Base-by-base conservation (phyloP, 75 land plant species). In the Sequoiadendron giganteum region DNA sequence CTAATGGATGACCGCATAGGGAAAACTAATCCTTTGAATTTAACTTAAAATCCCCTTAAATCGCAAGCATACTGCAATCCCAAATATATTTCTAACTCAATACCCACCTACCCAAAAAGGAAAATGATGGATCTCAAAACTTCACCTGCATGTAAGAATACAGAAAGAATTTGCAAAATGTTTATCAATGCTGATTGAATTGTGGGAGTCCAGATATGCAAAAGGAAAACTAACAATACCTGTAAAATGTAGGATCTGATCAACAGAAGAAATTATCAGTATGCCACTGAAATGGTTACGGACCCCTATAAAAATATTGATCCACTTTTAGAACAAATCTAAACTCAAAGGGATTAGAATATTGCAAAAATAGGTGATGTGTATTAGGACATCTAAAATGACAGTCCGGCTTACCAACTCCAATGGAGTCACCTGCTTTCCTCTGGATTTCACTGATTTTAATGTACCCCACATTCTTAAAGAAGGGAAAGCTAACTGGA, bases 241-340 rank as follows among this genome's bases (percentile, higher is more conserved):
- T 79, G 39, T 79, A 79, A 79, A 79, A 40, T 79, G 82, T 40
- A 25, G 82, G 82, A 79, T 79, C 82, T 79, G 28, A 39, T 79
- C 28, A 40, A 79, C 82, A 42, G 45, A 79, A 10, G 9, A 42
- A 42, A 79, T 19, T 43, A 79, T 79, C 47, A 40, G n/a, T 7
- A 34, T 42, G 43, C 25, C 43, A 78, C 19, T 39, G 43, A 39
- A 78, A 78, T 21, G 81, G 43, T 36, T 21, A 79, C 8, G 21
- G 47, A 42, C 7, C 42, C 82, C 47, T 21, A 79, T 8, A 79
- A 79, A 79, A 19, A 19, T 19, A 39, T 39, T 21, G 40, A 2
- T 47, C 28, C 28, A 40, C 45, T 7, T 42, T 79, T 40, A 79
- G n/a, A 25, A 42, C 28, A 79, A 40, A 39, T 79, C 82, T 42